A percentile compares a stretch with the other conserved stretches of the same genome.
phyloP scores from a whole-genome alignment of 2,329 filamentous ascomycete genomes.

The Cercospora citrullina region DNA sequence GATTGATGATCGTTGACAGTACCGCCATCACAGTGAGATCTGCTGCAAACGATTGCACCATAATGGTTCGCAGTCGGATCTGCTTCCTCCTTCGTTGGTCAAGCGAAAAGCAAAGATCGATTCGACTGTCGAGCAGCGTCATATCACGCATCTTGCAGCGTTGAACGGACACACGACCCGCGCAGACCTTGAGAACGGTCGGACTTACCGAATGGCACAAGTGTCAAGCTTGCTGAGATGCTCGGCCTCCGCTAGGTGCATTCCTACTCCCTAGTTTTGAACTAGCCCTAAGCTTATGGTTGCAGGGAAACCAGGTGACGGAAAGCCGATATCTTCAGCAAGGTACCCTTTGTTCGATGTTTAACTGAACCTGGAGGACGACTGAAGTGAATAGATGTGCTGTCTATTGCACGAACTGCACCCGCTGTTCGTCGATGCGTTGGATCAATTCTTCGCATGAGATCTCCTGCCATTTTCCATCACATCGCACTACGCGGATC shows the following conservation, averaged over 20 bases:
- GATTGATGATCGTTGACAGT: neutral
- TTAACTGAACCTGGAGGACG: neutral
- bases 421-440: neutral
- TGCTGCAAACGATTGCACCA: neutral
- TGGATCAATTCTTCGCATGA: neutral
- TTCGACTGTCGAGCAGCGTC: neutral
- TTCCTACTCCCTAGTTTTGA: slow-evolving; percentile 12
- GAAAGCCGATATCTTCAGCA: neutral
- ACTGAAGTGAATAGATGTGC: neutral
- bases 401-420: neutral
- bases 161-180: neutral
- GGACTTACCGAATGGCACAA: neutral
- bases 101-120: neutral
- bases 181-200: neutral
- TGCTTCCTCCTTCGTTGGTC: neutral
- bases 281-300: neutral
- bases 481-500: neutral
- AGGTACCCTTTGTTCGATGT: neutral
- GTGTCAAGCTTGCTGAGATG: slow-evolving; percentile 20
- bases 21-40: neutral
- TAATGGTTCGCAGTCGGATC: neutral
- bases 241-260: slow-evolving; percentile 14
- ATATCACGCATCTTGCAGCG: neutral
- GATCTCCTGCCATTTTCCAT: neutral
- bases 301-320: neutral